These are phyloP conservation scores for Jatropha multifida DNA, from an alignment of 441 rosid species.

Conservation along the genomic window DNA sequence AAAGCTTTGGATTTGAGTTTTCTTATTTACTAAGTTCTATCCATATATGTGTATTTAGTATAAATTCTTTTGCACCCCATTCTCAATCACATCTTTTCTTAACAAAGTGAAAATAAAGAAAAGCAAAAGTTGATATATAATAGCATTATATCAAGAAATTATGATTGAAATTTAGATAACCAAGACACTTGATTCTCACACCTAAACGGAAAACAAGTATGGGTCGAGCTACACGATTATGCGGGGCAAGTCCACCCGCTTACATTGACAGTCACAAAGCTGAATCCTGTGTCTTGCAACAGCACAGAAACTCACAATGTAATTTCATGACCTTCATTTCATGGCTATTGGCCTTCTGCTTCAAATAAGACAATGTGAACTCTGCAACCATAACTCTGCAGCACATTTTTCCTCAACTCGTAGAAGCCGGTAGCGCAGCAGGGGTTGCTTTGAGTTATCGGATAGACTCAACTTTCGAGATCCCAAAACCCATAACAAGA, in stretches of 20 bases:
- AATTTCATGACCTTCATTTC: slow-evolving; percentile 15
- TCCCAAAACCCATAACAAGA: slow-evolving; percentile 16
- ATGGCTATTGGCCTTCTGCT: not conserved
- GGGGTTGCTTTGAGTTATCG: slow-evolving; percentile 15
- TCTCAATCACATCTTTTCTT: not conserved
- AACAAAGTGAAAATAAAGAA: not conserved
- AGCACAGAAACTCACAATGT: slow-evolving; percentile 14
- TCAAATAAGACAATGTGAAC: slow-evolving; percentile 11
- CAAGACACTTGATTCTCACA: not conserved
- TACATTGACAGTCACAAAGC: not conserved
- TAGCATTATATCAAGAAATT: not conserved
- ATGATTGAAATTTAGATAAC: not conserved
- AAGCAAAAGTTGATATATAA: not conserved
- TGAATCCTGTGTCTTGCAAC: slow-evolving; percentile 12
- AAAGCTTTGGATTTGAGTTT: no score
- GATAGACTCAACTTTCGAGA: slow-evolving; percentile 5
- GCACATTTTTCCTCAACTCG: slow-evolving; percentile 14
- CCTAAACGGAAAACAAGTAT: not conserved
- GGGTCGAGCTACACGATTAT: not conserved
- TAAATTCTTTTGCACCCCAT: not conserved
- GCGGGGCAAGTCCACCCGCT: not conserved
- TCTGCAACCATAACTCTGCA: slow-evolving; percentile 16
- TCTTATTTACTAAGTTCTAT: no score
- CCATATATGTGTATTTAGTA: no score
- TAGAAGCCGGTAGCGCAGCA: slow-evolving; percentile 21